phyloP scores from a whole-genome alignment of 345 rosid species.

The Eucalyptus decipiens region DNA sequence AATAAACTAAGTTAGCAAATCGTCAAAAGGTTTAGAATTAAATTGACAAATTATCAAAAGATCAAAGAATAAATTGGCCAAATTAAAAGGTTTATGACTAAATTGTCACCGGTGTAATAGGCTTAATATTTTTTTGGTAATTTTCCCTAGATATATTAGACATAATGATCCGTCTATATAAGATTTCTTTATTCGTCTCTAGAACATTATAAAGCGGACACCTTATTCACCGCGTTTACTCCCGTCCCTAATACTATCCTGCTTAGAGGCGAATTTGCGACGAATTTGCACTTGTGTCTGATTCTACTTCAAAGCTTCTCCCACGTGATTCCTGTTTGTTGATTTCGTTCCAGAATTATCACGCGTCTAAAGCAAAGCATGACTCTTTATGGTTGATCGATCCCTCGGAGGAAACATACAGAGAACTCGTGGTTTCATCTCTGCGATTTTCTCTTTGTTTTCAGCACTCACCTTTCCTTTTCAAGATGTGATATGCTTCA shows the following conservation, averaged over 20 bases:
- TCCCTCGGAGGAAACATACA: background rate
- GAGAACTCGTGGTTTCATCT: background rate
- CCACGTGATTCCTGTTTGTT: background rate
- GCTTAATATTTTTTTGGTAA: background rate
- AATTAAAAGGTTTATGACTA: too few relatives aligned
- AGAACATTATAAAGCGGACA: background rate
- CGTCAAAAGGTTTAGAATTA: rapidly evolving
- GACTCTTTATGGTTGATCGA: background rate
- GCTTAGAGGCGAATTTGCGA: background rate
- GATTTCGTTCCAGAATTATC: background rate
- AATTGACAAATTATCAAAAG: background rate
- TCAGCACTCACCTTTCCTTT: background rate
- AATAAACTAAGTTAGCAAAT: background rate
- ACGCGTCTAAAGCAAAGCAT: background rate
- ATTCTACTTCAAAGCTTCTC: background rate
- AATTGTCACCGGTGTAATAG: background rate
- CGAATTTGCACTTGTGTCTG: background rate
- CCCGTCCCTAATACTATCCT: background rate
- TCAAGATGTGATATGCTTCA: background rate
- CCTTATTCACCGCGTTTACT: background rate
- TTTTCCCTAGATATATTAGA: background rate
- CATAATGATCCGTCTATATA: background rate
- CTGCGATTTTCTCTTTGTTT: background rate
- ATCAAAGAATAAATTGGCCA: background rate
- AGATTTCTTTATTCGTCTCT: background rate